Base-by-base conservation (phyloP, 2,329 filamentous ascomycete species). In the Coleophoma cylindrospora region DNA sequence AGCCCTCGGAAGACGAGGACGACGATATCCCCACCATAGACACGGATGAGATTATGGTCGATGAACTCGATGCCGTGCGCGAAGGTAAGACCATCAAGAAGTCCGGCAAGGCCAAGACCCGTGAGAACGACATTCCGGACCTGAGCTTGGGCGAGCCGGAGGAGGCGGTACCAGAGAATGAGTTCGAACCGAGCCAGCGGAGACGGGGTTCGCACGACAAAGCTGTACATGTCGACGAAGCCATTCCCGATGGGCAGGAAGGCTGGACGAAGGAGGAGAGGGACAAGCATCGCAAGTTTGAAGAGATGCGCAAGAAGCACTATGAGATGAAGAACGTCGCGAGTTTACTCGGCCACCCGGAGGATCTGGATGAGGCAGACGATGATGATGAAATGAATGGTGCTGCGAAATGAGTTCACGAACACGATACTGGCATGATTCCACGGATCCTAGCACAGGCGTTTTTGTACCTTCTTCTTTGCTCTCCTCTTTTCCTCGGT, bases 271-370 rank as follows among this genome's bases (percentile, higher is more conserved):
- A 78, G 40, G 90, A 96, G 68, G 91, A 95, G 66, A 76, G 76
- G 54, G 90, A 94, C 74, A 96, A 97, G 76, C 94, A 99, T 70
- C 82, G 80, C 65, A 83, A 87, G 66, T 99, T 99, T 68, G 91
- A 96, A 73, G 78, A 89, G 72, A 79, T 90, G 75, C 82, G 94
- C 64, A 96, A 94, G 83, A 92, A 85, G 74, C 94, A 99, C 70
- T 99, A 99, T 70, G 94, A 99, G 77, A 99, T 99, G 94, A 90
- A 83, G 72, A 87, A 94, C 64, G 91, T 96, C 51, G 95, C 94
- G 63, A 81, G 85, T 63, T 72, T 97, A 48, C 80, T 99, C 57
- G 91, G 90, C 13, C 86, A 89, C 62, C 83, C 86, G 3, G 84
- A 87, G 63, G 74, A 80, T 3, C 61, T 86, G 43, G 80, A 83